A percentile compares a stretch with the other conserved stretches of the same genome.
phyloP scores from a whole-genome alignment of 192 early-diverging fungal species.

The Phlyctochytrium bullatum region DNA sequence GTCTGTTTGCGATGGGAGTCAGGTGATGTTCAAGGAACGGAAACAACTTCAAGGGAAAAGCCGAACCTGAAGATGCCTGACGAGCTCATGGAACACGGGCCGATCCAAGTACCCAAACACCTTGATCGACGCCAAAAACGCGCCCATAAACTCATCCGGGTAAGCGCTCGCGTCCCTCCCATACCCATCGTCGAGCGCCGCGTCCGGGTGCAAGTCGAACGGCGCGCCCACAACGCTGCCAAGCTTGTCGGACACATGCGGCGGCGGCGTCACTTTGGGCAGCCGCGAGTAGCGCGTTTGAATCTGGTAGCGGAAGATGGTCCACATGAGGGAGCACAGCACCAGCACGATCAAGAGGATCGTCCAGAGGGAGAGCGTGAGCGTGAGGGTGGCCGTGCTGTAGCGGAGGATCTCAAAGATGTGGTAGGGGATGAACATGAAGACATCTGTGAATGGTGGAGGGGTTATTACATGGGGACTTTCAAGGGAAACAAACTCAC shows the following conservation, averaged over 20 bases:
- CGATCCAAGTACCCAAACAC: conserved; percentile 97
- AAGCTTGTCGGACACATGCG: conserved; percentile 39
- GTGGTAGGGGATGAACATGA: background rate
- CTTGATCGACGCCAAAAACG: conserved; percentile 74
- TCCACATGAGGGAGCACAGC: conserved; percentile 29
- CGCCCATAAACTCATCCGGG: conserved; percentile 73
- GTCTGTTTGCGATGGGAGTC: conserved; percentile 18
- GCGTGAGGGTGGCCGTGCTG: conserved; percentile 32
- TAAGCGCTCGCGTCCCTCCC: conserved; percentile 27
- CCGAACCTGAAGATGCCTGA: conserved; percentile 79
- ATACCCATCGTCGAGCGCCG: conserved; percentile 53
- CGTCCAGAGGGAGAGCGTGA: conserved; percentile 39
- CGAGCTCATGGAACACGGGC: conserved; percentile 94
- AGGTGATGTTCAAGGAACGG: background rate
- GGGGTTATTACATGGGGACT: too few species aligned
- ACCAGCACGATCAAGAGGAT: conserved; percentile 21
- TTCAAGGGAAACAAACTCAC: too few species aligned
- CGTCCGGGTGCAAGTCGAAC: conserved; percentile 78
- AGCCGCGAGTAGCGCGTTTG: conserved; percentile 73
- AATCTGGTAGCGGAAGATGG: conserved; percentile 67
- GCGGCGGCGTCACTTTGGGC: conserved; percentile 42
- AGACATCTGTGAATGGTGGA: too few species aligned
- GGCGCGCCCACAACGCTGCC: conserved; percentile 22
- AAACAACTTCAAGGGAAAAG: too few species aligned
- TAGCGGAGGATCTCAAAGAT: conserved; percentile 12